phyloP scores from a whole-genome alignment of 768 basidiomycete species.

The Mycena pura region DNA sequence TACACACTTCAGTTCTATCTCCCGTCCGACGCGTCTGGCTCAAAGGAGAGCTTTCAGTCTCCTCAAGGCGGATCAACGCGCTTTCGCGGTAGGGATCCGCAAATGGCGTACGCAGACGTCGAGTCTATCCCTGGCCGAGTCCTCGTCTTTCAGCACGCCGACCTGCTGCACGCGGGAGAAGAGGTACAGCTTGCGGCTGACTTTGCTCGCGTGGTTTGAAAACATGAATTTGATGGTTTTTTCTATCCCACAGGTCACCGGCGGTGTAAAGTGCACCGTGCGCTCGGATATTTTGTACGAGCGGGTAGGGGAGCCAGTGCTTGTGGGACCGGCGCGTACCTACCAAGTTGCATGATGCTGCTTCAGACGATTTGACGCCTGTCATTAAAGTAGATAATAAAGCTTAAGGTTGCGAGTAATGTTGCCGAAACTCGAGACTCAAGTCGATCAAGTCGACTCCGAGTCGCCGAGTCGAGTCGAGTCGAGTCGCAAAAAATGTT shows the following conservation, averaged over 20 bases:
- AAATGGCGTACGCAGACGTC: conserved; percentile 11
- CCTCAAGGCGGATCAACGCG: conserved; percentile 19
- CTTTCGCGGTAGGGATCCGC: background rate
- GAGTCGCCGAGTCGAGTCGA: too few species aligned
- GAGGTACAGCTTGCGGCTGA: too few species aligned
- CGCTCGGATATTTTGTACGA: conserved; percentile 19
- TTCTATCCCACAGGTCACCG: background rate
- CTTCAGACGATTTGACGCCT: too few species aligned
- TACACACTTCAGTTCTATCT: conserved; percentile 26
- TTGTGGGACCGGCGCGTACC: too few species aligned
- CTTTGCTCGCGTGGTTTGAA: too few species aligned
- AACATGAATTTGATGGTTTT: too few species aligned
- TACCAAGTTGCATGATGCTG: too few species aligned
- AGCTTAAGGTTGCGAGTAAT: too few species aligned
- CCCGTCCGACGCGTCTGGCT: conserved; percentile 17
- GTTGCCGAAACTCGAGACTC: too few species aligned
- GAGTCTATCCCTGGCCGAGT: conserved; percentile 20
- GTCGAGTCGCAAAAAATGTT: too few species aligned
- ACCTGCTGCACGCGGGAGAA: conserved; percentile 19
- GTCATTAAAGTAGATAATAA: too few species aligned
- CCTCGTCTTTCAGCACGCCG: conserved; percentile 20
- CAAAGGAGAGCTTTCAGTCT: conserved; percentile 15
- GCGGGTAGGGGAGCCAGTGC: conserved; percentile 2
- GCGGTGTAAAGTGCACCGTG: conserved; percentile 5
- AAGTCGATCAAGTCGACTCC: too few species aligned